Evolutionary conservation across 2,329 filamentous ascomycete species (phyloP), one percentile per base, ranked within the genome.

Genomic region (Clonostachys sp.): DNA sequence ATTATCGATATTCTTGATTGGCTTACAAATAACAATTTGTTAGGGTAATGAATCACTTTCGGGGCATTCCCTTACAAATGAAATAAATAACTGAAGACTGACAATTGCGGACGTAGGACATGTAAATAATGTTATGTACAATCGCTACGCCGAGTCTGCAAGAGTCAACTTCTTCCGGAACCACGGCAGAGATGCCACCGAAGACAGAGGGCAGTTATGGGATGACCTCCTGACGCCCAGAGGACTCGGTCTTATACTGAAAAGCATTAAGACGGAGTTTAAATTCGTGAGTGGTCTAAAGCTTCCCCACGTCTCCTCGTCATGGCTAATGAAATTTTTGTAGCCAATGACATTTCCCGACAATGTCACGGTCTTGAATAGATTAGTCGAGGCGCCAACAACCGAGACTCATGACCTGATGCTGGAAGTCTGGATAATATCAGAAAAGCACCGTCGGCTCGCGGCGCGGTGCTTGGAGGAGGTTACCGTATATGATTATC

Each of bases 311-410:
- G 39, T 10, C n/a, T 12, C 35, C 3, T 30, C 16, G 6, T 24
- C 13, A 9, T 16, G 10, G 41, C 17, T 13, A 18, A 14, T 16
- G 2, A 17, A 20, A 12, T 3, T 14, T 45, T 34, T 48, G 42
- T 54, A 90, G 87, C 89, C 91, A 14, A 86, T 96, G 80, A 85
- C 77, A 34, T 95, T 81, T 64, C 91, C 91, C 1, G 91, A 96
- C 64, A 78, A 80, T 44, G 81, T 95, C 51, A 90, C 87, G 0
- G 89, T 94, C 17, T 86, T 92, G 57, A 90, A 96, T 68, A 91
- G 86, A 62, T 77, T 96, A 12, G 68, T 75, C 4, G 63, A 67
- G 20, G 65, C 74, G 48, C 85, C 83, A 4, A 50, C 57, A 16
- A 51, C 58, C 17, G 53, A 53, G 3, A 65, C 67, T 0, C 58